Evolutionary conservation across 345 rosid genomes (phyloP).

Genomic region (Barbarea vulgaris): DNA sequence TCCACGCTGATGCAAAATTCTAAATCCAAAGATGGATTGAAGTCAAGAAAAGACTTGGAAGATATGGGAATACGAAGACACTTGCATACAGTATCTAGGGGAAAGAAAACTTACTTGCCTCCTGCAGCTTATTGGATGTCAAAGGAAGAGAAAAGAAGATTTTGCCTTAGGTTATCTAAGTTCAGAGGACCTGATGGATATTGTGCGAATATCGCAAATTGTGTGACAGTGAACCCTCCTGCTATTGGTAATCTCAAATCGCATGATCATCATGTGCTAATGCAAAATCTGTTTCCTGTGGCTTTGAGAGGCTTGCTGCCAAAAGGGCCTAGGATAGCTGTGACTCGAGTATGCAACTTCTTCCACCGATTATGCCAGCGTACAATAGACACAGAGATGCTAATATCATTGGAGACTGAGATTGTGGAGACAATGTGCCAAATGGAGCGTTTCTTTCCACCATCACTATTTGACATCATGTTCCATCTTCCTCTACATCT

Average conservation of each 20-base stretch:
- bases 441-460: background rate
- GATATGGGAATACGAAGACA: background rate
- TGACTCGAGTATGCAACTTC: background rate
- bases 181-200: background rate
- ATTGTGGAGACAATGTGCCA: conserved; percentile 1
- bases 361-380: background rate
- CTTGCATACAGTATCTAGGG: background rate
- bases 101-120: background rate
- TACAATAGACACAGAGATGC: background rate
- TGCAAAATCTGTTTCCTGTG: background rate
- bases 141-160: background rate
- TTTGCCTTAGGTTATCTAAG: background rate
- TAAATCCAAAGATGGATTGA: background rate
- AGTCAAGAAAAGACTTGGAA: background rate
- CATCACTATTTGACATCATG: background rate
- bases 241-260: background rate
- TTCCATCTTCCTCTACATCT: no score
- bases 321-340: background rate
- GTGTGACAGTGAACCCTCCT: background rate
- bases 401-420: background rate
- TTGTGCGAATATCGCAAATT: background rate
- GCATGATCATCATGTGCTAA: background rate
- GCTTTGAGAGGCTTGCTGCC: background rate
- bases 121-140: background rate
- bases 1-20: background rate